Conservation (phyloP, 352 stramenopile genomes). For the Pythium biforme region DNA sequence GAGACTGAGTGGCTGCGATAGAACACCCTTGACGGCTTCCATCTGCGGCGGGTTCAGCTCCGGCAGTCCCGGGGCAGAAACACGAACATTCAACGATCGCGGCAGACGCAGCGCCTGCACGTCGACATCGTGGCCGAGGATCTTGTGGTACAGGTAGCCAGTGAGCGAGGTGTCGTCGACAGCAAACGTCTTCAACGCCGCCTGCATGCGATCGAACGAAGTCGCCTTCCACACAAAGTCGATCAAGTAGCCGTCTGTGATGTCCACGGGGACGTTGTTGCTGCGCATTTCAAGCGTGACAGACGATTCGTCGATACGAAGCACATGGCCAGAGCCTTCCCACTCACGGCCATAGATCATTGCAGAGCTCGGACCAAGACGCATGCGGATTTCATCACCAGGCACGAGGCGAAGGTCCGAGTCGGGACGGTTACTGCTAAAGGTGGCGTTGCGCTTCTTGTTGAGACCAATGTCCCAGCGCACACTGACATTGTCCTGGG, state of each 20-base stretch:
- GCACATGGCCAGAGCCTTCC: constrained; percentile 95
- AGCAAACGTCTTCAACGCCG: constrained; percentile 98
- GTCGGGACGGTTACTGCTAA: constrained; percentile 90
- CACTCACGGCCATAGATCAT: constrained; percentile 88
- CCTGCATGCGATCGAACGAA: constrained; percentile 99
- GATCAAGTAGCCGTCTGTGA: constrained; percentile 95
- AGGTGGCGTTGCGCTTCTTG: constrained; percentile 96
- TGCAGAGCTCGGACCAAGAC: constrained; percentile 78
- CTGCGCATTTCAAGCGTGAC: constrained; percentile 86
- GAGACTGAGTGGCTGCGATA: constrained; percentile 97
- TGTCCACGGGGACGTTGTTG: constrained; percentile 86
- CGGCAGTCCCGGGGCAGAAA: constrained; percentile 94
- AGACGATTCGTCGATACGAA: constrained; percentile 80
- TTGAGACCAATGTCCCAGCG: constrained; percentile 96
- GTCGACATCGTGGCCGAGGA: constrained; percentile 97
- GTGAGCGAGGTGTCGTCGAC: constrained; percentile 98
- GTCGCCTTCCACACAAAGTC: constrained; percentile 99
- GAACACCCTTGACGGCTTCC: constrained; percentile 92
- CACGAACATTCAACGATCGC: constrained; percentile 60
- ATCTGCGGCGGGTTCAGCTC: constrained; percentile 98
- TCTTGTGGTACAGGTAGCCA: constrained; percentile 99
- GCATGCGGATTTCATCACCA: constrained; percentile 96
- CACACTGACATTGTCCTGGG: constrained; percentile 91
- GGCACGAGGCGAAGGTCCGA: constrained; percentile 91
- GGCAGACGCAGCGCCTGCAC: constrained; percentile 88